A percentile compares a stretch with the other conserved stretches of the same genome.
These are phyloP conservation scores for Aureobasidium pullulans DNA, from an alignment of 2,329 filamentous ascomycete species.

Conservation along the genomic window DNA sequence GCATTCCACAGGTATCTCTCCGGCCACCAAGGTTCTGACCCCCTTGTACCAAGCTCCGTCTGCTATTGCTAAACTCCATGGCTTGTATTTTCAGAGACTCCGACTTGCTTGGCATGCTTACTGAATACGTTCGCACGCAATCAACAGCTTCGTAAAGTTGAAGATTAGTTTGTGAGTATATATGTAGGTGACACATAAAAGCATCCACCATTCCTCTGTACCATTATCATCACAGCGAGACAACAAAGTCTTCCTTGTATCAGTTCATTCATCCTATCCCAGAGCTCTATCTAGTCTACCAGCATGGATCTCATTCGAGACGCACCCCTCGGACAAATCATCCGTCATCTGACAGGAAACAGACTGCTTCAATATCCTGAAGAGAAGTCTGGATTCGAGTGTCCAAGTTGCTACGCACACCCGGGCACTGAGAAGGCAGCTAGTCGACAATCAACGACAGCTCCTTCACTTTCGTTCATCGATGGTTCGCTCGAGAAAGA, in stretches of 20 bases:
- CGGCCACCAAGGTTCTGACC: neutral
- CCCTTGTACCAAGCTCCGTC: neutral
- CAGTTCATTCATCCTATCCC: neutral
- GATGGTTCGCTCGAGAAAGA: neutral
- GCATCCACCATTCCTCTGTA: neutral
- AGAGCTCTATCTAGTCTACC: neutral
- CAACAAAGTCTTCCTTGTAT: no score
- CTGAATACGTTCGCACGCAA: constrained; percentile 7
- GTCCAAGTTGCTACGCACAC: constrained; percentile 38
- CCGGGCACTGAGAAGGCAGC: constrained; percentile 8
- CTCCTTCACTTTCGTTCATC: neutral
- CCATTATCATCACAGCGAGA: neutral
- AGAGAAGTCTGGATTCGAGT: constrained; percentile 48
- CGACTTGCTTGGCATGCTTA: neutral
- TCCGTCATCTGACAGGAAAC: constrained; percentile 37
- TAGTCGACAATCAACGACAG: neutral
- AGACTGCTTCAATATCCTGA: constrained; percentile 40
- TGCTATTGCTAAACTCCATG: neutral
- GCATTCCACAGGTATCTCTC: constrained; percentile 1
- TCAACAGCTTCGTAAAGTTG: neutral
- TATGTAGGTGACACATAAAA: neutral
- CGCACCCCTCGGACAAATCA: constrained; percentile 39
- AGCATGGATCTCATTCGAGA: constrained; percentile 35
- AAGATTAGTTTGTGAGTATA: neutral
- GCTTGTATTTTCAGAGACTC: neutral